phyloP scores from a whole-genome alignment of 106 monocot species.

The Apostasia ramifera region DNA sequence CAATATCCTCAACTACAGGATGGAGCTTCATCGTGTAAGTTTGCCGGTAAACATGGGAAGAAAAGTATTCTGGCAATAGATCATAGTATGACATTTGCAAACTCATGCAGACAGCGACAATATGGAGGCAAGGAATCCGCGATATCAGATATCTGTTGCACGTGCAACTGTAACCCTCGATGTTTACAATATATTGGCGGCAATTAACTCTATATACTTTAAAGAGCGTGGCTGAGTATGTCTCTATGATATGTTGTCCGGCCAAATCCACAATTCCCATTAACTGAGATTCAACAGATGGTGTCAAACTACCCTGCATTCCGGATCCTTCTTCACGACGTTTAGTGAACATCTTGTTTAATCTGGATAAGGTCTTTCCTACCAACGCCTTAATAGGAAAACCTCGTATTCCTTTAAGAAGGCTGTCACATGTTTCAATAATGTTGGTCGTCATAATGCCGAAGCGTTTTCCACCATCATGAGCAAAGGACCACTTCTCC shows the following conservation, averaged over 20 bases:
- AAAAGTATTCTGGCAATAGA: background rate
- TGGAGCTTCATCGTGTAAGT: background rate
- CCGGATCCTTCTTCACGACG: background rate
- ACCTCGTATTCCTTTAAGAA: slow-evolving; percentile 2
- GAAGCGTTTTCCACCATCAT: slow-evolving; percentile 4
- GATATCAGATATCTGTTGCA: slow-evolving; percentile 3
- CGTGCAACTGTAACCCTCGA: background rate
- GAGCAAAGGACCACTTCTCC: slow-evolving; percentile 4
- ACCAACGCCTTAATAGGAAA: background rate
- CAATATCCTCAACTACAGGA: background rate
- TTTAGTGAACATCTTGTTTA: background rate
- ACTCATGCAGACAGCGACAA: slow-evolving; percentile 1
- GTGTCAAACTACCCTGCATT: background rate
- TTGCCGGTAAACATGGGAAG: background rate
- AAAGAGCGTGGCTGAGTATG: background rate
- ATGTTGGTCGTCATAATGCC: slow-evolving; percentile 4
- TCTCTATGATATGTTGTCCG: slow-evolving; percentile 1
- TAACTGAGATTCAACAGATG: background rate
- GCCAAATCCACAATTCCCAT: background rate
- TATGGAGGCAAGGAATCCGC: background rate
- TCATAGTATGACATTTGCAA: background rate
- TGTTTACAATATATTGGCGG: background rate
- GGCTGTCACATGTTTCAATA: slow-evolving; percentile 1
- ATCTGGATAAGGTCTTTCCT: background rate
- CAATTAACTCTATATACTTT: slow-evolving; percentile 2